Percentiles rank a stretch among this genome's conserved stretches.
These are phyloP conservation scores for Ceriops zippeliana DNA, from an alignment of 345 rosid species.

Conservation along the genomic window DNA sequence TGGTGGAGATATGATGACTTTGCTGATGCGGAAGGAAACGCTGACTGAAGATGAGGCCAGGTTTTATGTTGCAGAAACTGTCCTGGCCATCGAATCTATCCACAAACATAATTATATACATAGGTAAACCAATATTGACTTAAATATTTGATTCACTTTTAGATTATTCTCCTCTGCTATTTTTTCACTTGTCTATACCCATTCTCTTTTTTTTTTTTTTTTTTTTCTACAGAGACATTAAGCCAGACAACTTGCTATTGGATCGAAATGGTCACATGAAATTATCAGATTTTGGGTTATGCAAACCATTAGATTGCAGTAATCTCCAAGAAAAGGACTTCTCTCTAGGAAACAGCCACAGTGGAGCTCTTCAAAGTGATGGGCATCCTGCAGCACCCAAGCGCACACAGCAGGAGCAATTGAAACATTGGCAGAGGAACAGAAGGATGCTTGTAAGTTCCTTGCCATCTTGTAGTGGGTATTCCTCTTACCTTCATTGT, in stretches of 20 bases:
- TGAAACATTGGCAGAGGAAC: slow-evolving; percentile 68
- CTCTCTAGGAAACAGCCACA: slow-evolving; percentile 32
- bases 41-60: slow-evolving; percentile 59
- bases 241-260: slow-evolving; percentile 67
- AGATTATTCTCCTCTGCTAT: not conserved
- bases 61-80: slow-evolving; percentile 64
- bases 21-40: slow-evolving; percentile 65
- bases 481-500: slow-evolving; percentile 1
- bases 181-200: not conserved
- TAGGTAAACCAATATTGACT: slow-evolving; percentile 34
- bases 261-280: slow-evolving; percentile 60
- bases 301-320: slow-evolving; percentile 60
- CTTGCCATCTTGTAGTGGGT: slow-evolving; percentile 9
- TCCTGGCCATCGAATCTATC: slow-evolving; percentile 67
- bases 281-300: slow-evolving; percentile 69
- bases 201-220: slow-evolving; percentile 8
- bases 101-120: slow-evolving; percentile 64
- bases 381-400: slow-evolving; percentile 50
- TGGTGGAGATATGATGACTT: slow-evolving; percentile 79
- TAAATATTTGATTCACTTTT: not conserved
- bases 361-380: slow-evolving; percentile 43
- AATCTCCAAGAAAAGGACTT: slow-evolving; percentile 46
- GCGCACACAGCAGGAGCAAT: slow-evolving; percentile 64
- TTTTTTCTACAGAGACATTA: slow-evolving; percentile 51
- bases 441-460: slow-evolving; percentile 56